Evolutionary conservation across 139 green algal species (phyloP), one percentile per base, ranked within the genome.

Genomic region (Picochlorum costavermella): DNA sequence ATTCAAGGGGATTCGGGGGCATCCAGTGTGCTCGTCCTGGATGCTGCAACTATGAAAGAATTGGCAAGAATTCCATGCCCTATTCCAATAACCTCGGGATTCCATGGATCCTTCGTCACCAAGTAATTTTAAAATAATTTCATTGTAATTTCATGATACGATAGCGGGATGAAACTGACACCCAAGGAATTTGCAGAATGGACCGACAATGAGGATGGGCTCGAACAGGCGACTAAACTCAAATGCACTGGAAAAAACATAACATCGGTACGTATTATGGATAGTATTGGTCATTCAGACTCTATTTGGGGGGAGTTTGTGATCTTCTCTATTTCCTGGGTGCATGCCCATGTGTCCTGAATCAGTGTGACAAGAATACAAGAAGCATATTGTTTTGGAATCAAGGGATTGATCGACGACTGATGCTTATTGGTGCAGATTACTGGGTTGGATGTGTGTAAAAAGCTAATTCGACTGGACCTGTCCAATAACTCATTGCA

Each of bases 1-100:
- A 69, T 73, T 17, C 63, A 65, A 4, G 50, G 63, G 2, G 73
- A 84, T 11, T 53, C 46, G 3, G 87, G 87, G 2, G 37, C 23
- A 13, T 64, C 81, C 5, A 76, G 74, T 6, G 37, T 94, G 67
- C 23, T 90, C 28, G 78, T 86, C 44, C 69, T 94, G 62, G 87
- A 94, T 64, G 87, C 69, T 0, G 5, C 3, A 9, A 80, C 16
- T 14, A 76, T 75, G 59, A 26, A 68, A 28, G 86, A 93, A 77
- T 26, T 86, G 51, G 83, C 72, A 4, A 61, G 82, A 1, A 83
- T 75, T 6, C 5, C 63, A 40, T 64, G 94, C 69, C 84, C 84
- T 0, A 79, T 80, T 43, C n/a, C 59, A 2, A 51, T 86, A 45
- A 80, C 86, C 10, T 79, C 78, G 26, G 60, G 84, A 1, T 94